A percentile compares a stretch with the other conserved stretches of the same genome.
These are phyloP conservation scores for Xylariomycetidae sp. DNA, from an alignment of 2,329 filamentous ascomycete species.

Conservation along the genomic window DNA sequence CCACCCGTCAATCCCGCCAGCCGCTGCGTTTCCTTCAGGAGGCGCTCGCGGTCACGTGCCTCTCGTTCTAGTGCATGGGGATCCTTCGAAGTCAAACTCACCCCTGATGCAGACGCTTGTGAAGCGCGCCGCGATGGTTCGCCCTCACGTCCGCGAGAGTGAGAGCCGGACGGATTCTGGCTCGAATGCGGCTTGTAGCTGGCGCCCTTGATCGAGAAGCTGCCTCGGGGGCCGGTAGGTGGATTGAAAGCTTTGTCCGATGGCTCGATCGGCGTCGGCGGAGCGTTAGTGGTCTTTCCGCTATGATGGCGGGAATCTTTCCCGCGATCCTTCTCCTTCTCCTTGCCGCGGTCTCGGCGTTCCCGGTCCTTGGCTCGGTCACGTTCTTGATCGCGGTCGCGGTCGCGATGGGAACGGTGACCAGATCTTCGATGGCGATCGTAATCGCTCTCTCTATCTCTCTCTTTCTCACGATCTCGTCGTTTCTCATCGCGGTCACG, in stretches of 20 bases:
- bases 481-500: slow-evolving; percentile 27
- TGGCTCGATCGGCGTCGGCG: slow-evolving; percentile 27
- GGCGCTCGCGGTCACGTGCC: slow-evolving; percentile 58
- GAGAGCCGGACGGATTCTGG: slow-evolving; percentile 16
- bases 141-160: slow-evolving; percentile 23
- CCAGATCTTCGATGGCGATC: slow-evolving; percentile 32
- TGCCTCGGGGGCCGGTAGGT: slow-evolving; percentile 34
- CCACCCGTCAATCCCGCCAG: slow-evolving; percentile 50
- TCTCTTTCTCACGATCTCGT: slow-evolving; percentile 32
- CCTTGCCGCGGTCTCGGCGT: slow-evolving; percentile 27
- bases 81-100: slow-evolving; percentile 37
- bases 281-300: slow-evolving; percentile 28
- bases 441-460: slow-evolving; percentile 29
- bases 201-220: slow-evolving; percentile 23
- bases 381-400: slow-evolving; percentile 25
- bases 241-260: slow-evolving; percentile 37
- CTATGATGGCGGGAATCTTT: slow-evolving; percentile 29
- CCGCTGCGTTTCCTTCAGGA: slow-evolving; percentile 64
- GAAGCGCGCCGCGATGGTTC: slow-evolving; percentile 32
- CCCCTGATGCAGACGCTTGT: slow-evolving; percentile 25
- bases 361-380: slow-evolving; percentile 31
- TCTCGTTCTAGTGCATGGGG: slow-evolving; percentile 68
- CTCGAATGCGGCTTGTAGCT: slow-evolving; percentile 14
- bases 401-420: slow-evolving; percentile 38
- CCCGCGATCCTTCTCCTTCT: slow-evolving; percentile 33